Percentiles rank a stretch among this genome's conserved stretches.
Evolutionary conservation across 2,329 filamentous ascomycete species (phyloP).

Genomic region (Peltaster fructicola): DNA sequence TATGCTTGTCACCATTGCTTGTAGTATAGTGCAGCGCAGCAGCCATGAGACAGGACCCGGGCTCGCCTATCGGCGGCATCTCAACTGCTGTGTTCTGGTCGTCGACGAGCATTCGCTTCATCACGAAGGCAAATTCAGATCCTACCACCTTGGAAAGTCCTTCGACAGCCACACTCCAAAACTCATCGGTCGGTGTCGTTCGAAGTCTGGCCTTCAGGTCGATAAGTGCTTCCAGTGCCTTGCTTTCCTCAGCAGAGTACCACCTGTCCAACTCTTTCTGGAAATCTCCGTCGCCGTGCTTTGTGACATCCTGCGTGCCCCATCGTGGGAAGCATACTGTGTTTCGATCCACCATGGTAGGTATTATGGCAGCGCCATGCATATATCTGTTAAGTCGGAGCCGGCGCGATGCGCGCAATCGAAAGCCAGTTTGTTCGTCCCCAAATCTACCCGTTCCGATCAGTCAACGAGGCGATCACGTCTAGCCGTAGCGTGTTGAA

Average conservation of each 20-base stretch:
- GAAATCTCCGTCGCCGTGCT: slow-evolving; percentile 12
- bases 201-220: slow-evolving; percentile 39
- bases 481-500: too few species aligned
- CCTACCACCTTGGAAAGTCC: slow-evolving; percentile 44
- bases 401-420: too few species aligned
- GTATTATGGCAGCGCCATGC: too few species aligned
- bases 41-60: slow-evolving; percentile 45
- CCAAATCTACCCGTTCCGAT: too few species aligned
- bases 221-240: slow-evolving; percentile 42
- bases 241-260: slow-evolving; percentile 32
- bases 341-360: slow-evolving; percentile 9
- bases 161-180: slow-evolving; percentile 48
- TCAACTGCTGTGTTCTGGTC: slow-evolving; percentile 41
- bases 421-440: too few species aligned
- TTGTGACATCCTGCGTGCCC: slow-evolving; percentile 11
- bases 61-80: slow-evolving; percentile 42
- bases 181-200: slow-evolving; percentile 36
- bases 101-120: slow-evolving; percentile 43
- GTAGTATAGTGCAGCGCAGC: slow-evolving; percentile 46
- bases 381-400: too few species aligned
- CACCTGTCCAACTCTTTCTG: slow-evolving; percentile 8
- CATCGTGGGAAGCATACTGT: slow-evolving; percentile 14
- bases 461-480: too few species aligned
- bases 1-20: slow-evolving; percentile 35
- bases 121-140: slow-evolving; percentile 51